phyloP scores from a whole-genome alignment of 2,329 filamentous ascomycete species.

The Diplodia seriata region DNA sequence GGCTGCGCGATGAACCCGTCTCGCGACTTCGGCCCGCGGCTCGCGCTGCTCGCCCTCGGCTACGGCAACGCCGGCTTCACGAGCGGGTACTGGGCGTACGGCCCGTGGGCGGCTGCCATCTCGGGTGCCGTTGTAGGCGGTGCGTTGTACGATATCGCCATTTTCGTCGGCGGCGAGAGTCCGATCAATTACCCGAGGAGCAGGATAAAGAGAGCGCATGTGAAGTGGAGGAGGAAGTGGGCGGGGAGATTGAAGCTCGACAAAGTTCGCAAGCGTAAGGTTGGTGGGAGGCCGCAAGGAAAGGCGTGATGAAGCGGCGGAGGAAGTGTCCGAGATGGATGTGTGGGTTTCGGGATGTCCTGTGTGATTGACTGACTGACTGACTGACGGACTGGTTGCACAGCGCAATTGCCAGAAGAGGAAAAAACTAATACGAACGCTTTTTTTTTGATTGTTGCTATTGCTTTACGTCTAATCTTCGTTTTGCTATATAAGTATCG shows the following conservation, averaged over 20 bases:
- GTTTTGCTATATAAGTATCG: not conserved
- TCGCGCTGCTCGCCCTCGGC: slow-evolving; percentile 44
- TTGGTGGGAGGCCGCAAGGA: not conserved
- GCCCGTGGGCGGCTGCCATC: slow-evolving; percentile 46
- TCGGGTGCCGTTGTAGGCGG: slow-evolving; percentile 44
- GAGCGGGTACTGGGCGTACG: slow-evolving; percentile 48
- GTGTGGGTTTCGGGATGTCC: not conserved
- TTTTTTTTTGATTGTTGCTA: not conserved
- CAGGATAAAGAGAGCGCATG: slow-evolving; percentile 22
- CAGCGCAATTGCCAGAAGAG: not conserved
- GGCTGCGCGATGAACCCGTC: slow-evolving; percentile 48
- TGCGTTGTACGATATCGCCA: slow-evolving; percentile 46
- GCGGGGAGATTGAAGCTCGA: slow-evolving; percentile 3
- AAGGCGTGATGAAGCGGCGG: not conserved
- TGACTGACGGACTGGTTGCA: not conserved
- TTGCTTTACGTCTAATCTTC: too few relatives aligned
- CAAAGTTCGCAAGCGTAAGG: not conserved
- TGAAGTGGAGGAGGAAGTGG: slow-evolving; percentile 31
- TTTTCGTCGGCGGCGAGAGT: slow-evolving; percentile 50
- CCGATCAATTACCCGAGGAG: slow-evolving; percentile 43
- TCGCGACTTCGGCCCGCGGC: slow-evolving; percentile 47
- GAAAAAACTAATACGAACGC: not conserved
- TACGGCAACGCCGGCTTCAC: slow-evolving; percentile 40
- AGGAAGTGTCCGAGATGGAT: not conserved
- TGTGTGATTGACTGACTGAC: too few relatives aligned